Conservation (phyloP, 148 eudicot species). For the Amaranthus palmeri region DNA sequence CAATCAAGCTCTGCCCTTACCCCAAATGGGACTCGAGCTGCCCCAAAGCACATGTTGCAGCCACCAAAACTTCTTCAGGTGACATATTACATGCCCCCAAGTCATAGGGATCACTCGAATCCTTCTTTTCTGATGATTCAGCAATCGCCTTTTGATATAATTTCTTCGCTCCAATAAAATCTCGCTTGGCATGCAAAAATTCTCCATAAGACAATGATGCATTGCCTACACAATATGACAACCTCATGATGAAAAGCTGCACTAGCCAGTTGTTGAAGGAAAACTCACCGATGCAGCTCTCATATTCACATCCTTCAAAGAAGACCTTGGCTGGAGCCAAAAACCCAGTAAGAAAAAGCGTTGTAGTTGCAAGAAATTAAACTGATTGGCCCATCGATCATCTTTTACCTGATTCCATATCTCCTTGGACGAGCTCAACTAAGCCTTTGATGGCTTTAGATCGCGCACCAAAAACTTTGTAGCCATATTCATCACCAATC, state of each 20-base stretch:
- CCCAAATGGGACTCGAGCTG: constrained; percentile 90
- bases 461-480: constrained; percentile 45
- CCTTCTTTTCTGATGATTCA: constrained; percentile 47
- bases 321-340: constrained; percentile 51
- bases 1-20: constrained; percentile 22
- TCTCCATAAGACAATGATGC: constrained; percentile 76
- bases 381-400: background rate
- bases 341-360: constrained; percentile 1
- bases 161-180: constrained; percentile 63
- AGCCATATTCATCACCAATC: constrained; percentile 37
- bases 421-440: constrained; percentile 59
- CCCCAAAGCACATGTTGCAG: constrained; percentile 78
- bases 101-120: constrained; percentile 44
- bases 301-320: constrained; percentile 48
- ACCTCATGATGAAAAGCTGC: constrained; percentile 17
- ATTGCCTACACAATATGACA: constrained; percentile 47
- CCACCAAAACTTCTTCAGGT: constrained; percentile 59
- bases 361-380: background rate
- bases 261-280: background rate
- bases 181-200: constrained; percentile 57
- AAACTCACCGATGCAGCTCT: constrained; percentile 50
- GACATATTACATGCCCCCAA: constrained; percentile 83
- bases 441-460: constrained; percentile 68
- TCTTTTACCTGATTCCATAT: constrained; percentile 56
- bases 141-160: constrained; percentile 55